Evolutionary conservation across 345 rosid genomes (phyloP).

Genomic region (Hevea brasiliensis): DNA sequence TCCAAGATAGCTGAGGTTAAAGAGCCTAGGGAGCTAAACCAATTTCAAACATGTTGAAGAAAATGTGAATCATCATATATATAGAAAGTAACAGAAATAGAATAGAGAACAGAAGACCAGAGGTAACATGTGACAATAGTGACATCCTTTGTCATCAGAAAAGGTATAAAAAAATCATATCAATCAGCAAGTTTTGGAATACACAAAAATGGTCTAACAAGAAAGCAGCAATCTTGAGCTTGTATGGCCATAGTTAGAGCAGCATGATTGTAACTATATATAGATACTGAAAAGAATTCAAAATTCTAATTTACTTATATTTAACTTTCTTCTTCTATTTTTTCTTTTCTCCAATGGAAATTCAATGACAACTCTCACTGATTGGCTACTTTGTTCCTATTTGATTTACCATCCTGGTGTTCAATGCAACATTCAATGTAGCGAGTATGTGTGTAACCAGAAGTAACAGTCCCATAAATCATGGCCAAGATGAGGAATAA

Average conservation of each 20-base stretch:
- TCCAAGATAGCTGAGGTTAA: slow-evolving; percentile 11
- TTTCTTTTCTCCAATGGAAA: no score
- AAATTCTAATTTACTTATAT: background rate
- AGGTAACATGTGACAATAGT: background rate
- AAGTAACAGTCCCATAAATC: background rate
- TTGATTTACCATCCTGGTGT: no score
- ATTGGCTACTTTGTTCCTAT: no score
- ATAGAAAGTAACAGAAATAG: slow-evolving; percentile 1
- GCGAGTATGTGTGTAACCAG: no score
- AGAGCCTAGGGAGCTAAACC: background rate
- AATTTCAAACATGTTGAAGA: background rate
- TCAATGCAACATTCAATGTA: no score
- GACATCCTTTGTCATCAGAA: background rate
- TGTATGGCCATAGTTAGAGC: slow-evolving; percentile 19
- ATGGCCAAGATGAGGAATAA: background rate
- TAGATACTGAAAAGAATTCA: background rate
- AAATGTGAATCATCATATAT: background rate
- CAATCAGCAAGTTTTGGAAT: slow-evolving; percentile 27
- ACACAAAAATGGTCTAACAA: slow-evolving; percentile 12
- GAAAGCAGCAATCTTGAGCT: slow-evolving; percentile 12
- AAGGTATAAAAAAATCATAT: background rate
- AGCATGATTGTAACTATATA: slow-evolving; percentile 17
- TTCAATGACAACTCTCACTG: no score
- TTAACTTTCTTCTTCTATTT: no score
- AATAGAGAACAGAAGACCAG: background rate